These are phyloP conservation scores for Macrolepiota fuliginosa DNA, from an alignment of 768 basidiomycete species.

Conservation along the genomic window DNA sequence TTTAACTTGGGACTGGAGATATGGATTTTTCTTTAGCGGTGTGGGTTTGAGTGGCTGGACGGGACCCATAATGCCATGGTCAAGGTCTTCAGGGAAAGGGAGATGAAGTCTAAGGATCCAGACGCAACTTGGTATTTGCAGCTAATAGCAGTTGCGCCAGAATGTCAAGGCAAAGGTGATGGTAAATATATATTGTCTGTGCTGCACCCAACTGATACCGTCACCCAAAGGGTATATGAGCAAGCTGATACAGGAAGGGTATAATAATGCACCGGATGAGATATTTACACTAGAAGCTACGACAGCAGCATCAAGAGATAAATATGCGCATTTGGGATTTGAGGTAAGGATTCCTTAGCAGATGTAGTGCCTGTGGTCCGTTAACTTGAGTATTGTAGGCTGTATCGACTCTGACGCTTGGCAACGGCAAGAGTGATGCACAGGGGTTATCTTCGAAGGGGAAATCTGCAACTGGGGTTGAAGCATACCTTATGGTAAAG, in stretches of 20 bases:
- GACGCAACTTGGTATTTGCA: constrained; percentile 30
- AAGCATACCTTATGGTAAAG: constrained; percentile 22
- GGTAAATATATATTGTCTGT: not conserved
- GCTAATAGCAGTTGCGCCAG: constrained; percentile 24
- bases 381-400: constrained; percentile 7
- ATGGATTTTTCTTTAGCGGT: constrained; percentile 14
- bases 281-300: constrained; percentile 28
- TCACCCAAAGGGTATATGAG: constrained; percentile 24
- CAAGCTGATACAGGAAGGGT: constrained; percentile 26
- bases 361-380: not conserved
- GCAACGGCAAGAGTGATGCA: constrained; percentile 18
- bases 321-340: constrained; percentile 29
- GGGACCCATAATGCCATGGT: constrained; percentile 17
- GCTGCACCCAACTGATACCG: not conserved
- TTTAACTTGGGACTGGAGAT: not conserved
- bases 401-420: constrained; percentile 17
- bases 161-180: constrained; percentile 26
- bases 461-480: constrained; percentile 19
- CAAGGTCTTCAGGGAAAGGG: constrained; percentile 18
- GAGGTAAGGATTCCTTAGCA: constrained; percentile 18
- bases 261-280: constrained; percentile 19
- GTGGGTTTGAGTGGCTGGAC: constrained; percentile 21
- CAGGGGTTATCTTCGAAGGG: constrained; percentile 18
- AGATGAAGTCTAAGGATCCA: constrained; percentile 15
- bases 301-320: constrained; percentile 24